Conservation (phyloP, 1,139 yeast species). For the Geotrichum australiense region DNA sequence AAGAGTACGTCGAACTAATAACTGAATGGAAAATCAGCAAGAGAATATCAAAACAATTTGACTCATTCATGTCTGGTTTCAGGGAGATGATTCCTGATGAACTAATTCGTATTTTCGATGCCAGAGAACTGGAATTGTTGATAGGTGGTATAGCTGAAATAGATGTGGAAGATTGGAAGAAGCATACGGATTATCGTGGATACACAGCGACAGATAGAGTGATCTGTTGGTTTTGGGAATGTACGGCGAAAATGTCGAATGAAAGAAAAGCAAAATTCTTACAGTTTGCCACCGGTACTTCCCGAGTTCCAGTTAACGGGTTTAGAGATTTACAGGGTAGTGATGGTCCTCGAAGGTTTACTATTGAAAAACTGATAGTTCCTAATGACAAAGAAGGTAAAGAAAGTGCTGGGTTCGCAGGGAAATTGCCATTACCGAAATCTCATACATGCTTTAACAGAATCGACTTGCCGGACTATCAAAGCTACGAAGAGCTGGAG, state of each 20-base stretch:
- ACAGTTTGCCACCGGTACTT: constrained; percentile 97
- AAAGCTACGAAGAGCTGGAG: constrained; percentile 64
- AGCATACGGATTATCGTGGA: constrained; percentile 96
- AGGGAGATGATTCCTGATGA: constrained; percentile 97
- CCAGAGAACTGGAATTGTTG: constrained; percentile 88
- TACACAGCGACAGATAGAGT: constrained; percentile 95
- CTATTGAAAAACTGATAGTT: constrained; percentile 62
- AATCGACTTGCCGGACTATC: constrained; percentile 83
- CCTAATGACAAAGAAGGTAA: constrained; percentile 59
- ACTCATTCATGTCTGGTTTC: constrained; percentile 94
- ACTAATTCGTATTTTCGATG: constrained; percentile 91
- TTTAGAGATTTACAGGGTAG: constrained; percentile 97
- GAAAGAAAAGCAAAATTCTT: constrained; percentile 93
- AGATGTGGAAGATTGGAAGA: constrained; percentile 98
- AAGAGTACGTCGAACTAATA: constrained; percentile 88
- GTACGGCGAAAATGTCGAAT: constrained; percentile 89
- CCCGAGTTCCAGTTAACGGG: constrained; percentile 97
- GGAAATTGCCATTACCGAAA: constrained; percentile 54
- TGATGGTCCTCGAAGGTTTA: constrained; percentile 97
- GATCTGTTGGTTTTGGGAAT: constrained; percentile 97
- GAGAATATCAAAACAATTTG: constrained; percentile 92
- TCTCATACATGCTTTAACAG: constrained; percentile 95
- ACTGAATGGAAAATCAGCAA: constrained; percentile 94
- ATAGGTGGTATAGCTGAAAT: constrained; percentile 98
- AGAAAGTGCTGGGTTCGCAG: constrained; percentile 46